Conservation (phyloP, 192 early-diverging fungal genomes). For the Oehlia diaphana region DNA sequence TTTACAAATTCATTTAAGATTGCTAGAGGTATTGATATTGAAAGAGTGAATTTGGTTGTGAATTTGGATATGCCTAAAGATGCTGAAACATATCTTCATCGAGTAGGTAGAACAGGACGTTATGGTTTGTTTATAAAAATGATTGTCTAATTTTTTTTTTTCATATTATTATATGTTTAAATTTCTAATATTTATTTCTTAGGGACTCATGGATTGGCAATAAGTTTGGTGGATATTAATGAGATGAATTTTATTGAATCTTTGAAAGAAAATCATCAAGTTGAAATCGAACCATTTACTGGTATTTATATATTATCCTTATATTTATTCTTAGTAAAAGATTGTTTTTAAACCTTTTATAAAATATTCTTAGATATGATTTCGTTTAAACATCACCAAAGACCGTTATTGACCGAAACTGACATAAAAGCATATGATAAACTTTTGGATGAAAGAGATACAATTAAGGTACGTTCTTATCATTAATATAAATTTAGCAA, state of each 20-base stretch:
- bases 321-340: background rate
- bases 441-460: conserved; percentile 15
- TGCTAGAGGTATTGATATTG: conserved; percentile 75
- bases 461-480: conserved; percentile 2
- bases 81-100: conserved; percentile 72
- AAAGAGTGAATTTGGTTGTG: conserved; percentile 68
- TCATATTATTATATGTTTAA: too few species aligned
- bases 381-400: conserved; percentile 27
- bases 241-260: conserved; percentile 39
- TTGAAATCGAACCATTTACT: background rate
- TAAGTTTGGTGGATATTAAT: conserved; percentile 40
- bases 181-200: background rate
- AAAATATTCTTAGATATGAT: background rate
- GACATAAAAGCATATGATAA: conserved; percentile 23
- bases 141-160: background rate
- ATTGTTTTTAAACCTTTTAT: too few species aligned
- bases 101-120: conserved; percentile 78
- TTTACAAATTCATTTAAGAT: conserved; percentile 32
- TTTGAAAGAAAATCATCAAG: conserved; percentile 31
- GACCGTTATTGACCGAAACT: conserved; percentile 3
- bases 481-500: background rate
- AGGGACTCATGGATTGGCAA: conserved; percentile 60
- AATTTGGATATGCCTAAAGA: conserved; percentile 76
- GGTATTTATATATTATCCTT: background rate
- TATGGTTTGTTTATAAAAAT: conserved; percentile 44